These are phyloP conservation scores for Syncephalastrum racemosum DNA, from an alignment of 371 early-diverging fungal genomes.

Conservation along the genomic window DNA sequence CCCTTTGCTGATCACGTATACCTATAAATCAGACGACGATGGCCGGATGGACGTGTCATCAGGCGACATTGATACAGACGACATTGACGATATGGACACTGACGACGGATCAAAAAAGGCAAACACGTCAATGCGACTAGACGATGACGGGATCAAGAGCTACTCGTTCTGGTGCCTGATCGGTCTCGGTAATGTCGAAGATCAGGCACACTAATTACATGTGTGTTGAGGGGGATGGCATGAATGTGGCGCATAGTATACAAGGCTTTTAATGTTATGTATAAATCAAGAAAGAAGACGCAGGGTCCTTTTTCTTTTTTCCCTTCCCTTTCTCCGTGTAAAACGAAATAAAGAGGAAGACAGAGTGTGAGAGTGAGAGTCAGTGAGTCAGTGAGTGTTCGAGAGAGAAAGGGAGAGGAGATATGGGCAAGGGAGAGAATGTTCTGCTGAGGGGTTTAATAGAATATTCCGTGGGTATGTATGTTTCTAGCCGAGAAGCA, in stretches of 20 bases:
- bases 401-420: not conserved
- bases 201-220: too few species aligned
- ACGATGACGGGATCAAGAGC: conserved; percentile 45
- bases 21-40: conserved; percentile 58
- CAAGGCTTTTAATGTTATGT: too few species aligned
- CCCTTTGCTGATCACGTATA: conserved; percentile 63
- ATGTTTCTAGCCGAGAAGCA: conserved; percentile 70
- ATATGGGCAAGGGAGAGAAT: too few species aligned
- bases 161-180: conserved; percentile 67
- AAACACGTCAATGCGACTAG: conserved; percentile 30
- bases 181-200: conserved; percentile 52
- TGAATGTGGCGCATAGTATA: too few species aligned
- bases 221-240: too few species aligned
- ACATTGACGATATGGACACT: conserved; percentile 24
- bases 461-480: conserved; percentile 7
- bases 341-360: too few species aligned
- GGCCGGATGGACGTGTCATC: conserved; percentile 44
- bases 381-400: not conserved
- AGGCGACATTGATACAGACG: conserved; percentile 44
- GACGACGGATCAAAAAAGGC: conserved; percentile 30
- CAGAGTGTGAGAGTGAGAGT: not conserved
- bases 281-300: too few species aligned
- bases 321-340: too few species aligned
- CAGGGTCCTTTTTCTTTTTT: too few species aligned
- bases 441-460: too few species aligned